Evolutionary conservation across 2,329 filamentous ascomycete genomes (phyloP), one percentile per base, ranked within the genome.

Genomic region (Trichoderma hamatum): DNA sequence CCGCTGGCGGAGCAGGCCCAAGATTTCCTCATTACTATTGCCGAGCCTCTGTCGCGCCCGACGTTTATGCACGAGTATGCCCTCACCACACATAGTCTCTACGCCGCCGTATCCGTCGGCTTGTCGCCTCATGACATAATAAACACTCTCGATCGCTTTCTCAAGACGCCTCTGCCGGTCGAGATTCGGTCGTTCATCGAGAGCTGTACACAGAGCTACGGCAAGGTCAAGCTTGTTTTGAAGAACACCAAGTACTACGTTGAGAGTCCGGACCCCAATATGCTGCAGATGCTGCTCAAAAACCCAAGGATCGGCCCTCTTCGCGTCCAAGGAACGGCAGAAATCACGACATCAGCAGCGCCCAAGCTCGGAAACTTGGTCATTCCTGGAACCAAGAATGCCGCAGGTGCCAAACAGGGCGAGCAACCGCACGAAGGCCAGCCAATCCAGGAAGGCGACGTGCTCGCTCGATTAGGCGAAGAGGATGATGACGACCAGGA

Each of bases 221-320:
- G 96, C 72, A 98, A 97, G 80, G 94, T 97, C 67, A 96, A 97
- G 79, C 88, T 98, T 65, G 96, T 98, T 55, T 81, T 98, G 72
- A 97, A 97, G 79, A 92, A 97, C 75, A 98, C 95, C 71, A 92
- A 93, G 73, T 97, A 97, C 80, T 97, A 92, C 74, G 90, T 98
- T 71, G 96, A 99, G 80, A 97, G 92, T 75, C 90, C 92, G 24
- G 95, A 98, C 78, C 91, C 94, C 14, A 86, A 90, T 13, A 92
- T 97, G 77, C 84, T 98, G 69, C 93, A 97, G 79, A 91, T 87
- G 75, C 85, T 98, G n/a, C 84, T 98, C 43, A 90, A 92, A 75
- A 95, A 98, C 78, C 86, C 89, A 16, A 87, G 92, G 64, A 97
- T 99, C 69, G 91, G 92, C 0, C 87, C 89, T 21, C 89, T 93